A percentile compares a stretch with the other conserved stretches of the same genome.
phyloP scores from a whole-genome alignment of 345 rosid genomes.

The Ceriops zippeliana region DNA sequence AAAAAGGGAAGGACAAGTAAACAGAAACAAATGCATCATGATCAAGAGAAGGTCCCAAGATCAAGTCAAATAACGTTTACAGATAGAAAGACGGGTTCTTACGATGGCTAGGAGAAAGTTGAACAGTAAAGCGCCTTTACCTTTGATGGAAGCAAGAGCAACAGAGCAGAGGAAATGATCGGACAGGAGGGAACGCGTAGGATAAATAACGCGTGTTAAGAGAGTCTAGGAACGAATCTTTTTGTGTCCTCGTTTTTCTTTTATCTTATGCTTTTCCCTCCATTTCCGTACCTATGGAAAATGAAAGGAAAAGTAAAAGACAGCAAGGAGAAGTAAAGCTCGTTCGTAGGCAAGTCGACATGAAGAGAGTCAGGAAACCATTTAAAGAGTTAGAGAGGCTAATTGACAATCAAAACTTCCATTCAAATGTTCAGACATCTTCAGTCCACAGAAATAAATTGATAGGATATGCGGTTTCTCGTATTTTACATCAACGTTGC shows the following conservation, averaged over 20 bases:
- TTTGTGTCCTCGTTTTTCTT: too few relatives aligned
- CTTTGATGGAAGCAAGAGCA: not conserved
- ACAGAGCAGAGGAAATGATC: not conserved
- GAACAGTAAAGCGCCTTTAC: not conserved
- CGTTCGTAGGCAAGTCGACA: too few relatives aligned
- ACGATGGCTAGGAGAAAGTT: not conserved
- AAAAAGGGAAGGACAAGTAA: not conserved
- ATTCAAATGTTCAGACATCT: too few relatives aligned
- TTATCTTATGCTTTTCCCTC: not conserved
- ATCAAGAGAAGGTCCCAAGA: not conserved
- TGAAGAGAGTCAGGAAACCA: too few relatives aligned
- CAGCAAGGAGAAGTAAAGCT: not conserved
- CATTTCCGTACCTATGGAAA: not conserved
- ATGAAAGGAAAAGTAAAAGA: not conserved
- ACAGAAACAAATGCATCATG: not conserved
- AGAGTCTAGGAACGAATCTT: not conserved
- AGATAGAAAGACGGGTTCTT: too few relatives aligned
- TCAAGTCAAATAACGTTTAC: not conserved
- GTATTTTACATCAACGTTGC: too few relatives aligned
- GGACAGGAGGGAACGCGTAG: not conserved
- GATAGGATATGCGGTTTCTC: too few relatives aligned
- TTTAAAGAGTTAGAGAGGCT: too few relatives aligned
- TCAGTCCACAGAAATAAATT: too few relatives aligned
- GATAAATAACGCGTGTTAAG: not conserved
- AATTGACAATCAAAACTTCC: too few relatives aligned